These are phyloP conservation scores for Forsythia suspensa DNA, from an alignment of 257 asterid species.

Conservation along the genomic window DNA sequence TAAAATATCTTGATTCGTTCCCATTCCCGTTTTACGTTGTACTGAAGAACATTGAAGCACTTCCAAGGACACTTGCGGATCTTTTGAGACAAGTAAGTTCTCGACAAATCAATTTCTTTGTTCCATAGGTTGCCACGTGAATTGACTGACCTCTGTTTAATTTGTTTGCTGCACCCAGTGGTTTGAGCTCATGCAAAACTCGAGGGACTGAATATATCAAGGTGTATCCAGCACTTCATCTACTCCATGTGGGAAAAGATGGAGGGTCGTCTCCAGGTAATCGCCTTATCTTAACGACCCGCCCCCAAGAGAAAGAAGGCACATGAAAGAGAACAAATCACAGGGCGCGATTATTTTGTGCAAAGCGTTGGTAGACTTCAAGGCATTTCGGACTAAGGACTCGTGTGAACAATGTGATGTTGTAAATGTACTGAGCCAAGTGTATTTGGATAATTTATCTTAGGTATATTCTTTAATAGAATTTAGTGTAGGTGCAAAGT, in stretches of 20 bases:
- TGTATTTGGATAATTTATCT: too few species aligned
- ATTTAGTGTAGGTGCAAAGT: neutral
- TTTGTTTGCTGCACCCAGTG: constrained; percentile 50
- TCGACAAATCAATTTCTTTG: neutral
- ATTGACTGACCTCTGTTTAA: neutral
- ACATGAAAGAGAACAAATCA: too few species aligned
- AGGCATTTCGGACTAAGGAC: neutral
- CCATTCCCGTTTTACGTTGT: constrained; percentile 90
- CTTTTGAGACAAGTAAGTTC: constrained; percentile 82
- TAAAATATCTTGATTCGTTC: constrained; percentile 72
- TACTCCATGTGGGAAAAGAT: too few species aligned
- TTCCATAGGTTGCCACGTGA: neutral
- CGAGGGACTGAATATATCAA: constrained; percentile 37
- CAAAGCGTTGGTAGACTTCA: neutral
- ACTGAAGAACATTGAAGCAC: constrained; percentile 80
- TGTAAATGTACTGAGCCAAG: too few species aligned
- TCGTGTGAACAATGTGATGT: too few species aligned
- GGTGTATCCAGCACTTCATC: neutral
- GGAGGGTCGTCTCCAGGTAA: too few species aligned
- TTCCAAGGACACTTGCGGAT: constrained; percentile 87
- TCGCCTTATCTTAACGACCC: too few species aligned
- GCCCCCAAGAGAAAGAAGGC: too few species aligned
- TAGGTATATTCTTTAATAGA: too few species aligned
- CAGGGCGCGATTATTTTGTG: too few species aligned
- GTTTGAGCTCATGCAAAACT: constrained; percentile 92